Percentiles rank a stretch among this genome's conserved stretches.
Conservation (phyloP, 1,284 basidiomycete genomes). For the Baeospora myosura region DNA sequence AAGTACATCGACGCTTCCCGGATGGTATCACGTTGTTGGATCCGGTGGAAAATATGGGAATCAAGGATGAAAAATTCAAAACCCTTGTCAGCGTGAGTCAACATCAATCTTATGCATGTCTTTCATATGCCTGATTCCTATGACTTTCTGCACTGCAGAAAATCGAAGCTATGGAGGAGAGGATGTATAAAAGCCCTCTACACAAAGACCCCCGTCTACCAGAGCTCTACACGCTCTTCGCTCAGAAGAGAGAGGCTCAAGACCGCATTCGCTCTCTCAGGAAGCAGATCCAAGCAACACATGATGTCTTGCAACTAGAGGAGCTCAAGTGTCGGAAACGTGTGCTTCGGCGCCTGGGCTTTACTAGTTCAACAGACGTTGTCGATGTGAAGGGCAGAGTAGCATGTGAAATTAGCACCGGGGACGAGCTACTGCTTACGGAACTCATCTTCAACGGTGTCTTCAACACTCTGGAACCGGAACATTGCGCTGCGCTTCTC, state of each 20-base stretch:
- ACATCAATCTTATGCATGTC: neutral
- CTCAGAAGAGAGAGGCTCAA: slow-evolving; percentile 69
- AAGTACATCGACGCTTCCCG: slow-evolving; percentile 87
- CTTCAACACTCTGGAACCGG: slow-evolving; percentile 86
- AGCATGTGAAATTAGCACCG: slow-evolving; percentile 96
- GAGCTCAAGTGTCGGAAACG: slow-evolving; percentile 96
- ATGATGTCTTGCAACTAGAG: slow-evolving; percentile 92
- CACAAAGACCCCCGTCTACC: slow-evolving; percentile 72
- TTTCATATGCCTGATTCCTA: neutral
- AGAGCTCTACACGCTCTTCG: slow-evolving; percentile 74
- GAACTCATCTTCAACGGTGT: slow-evolving; percentile 97
- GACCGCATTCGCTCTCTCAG: slow-evolving; percentile 71
- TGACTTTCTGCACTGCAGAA: slow-evolving; percentile 47
- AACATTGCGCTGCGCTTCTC: slow-evolving; percentile 88
- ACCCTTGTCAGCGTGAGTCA: slow-evolving; percentile 69
- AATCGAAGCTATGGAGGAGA: slow-evolving; percentile 83
- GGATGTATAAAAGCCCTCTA: slow-evolving; percentile 69
- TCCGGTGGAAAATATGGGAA: slow-evolving; percentile 93
- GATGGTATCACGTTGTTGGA: slow-evolving; percentile 85
- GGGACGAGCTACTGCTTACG: slow-evolving; percentile 93
- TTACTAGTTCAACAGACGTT: slow-evolving; percentile 85
- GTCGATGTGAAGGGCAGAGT: slow-evolving; percentile 98
- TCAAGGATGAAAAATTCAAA: slow-evolving; percentile 90
- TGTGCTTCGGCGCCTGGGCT: slow-evolving; percentile 86
- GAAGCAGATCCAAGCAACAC: slow-evolving; percentile 82